These are phyloP conservation scores for Sphenostylis stenocarpa DNA, from an alignment of 306 rosid species.

Conservation along the genomic window DNA sequence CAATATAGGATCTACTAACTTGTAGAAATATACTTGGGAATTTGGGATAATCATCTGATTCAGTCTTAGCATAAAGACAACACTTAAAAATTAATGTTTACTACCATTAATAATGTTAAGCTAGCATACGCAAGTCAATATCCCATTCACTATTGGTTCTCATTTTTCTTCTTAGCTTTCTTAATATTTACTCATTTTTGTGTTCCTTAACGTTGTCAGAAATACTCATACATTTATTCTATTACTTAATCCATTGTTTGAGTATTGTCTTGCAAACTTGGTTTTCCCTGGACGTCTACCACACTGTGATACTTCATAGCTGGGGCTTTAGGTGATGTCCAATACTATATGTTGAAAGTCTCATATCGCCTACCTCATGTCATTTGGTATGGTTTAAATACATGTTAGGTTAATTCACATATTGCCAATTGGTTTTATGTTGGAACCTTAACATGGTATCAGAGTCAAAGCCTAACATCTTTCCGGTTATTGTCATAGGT, in stretches of 20 bases:
- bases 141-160: neutral
- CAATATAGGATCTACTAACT: neutral
- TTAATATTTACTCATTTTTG: neutral
- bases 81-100: neutral
- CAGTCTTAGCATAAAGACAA: neutral
- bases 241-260: neutral
- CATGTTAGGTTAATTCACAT: no score
- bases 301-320: neutral
- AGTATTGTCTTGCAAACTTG: neutral
- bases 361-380: no score
- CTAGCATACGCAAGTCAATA: neutral
- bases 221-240: neutral
- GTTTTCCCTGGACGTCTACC: neutral
- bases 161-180: neutral
- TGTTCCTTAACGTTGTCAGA: neutral
- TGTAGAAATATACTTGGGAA: neutral
- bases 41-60: neutral
- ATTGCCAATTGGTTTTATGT: no score
- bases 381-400: no score
- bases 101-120: neutral
- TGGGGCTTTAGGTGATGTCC: neutral
- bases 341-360: no score
- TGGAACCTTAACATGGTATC: no score
- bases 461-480: no score
- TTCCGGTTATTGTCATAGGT: no score